These are phyloP conservation scores for Pyrenopolyporus hunteri DNA, from an alignment of 495 filamentous ascomycete genomes.

Conservation along the genomic window DNA sequence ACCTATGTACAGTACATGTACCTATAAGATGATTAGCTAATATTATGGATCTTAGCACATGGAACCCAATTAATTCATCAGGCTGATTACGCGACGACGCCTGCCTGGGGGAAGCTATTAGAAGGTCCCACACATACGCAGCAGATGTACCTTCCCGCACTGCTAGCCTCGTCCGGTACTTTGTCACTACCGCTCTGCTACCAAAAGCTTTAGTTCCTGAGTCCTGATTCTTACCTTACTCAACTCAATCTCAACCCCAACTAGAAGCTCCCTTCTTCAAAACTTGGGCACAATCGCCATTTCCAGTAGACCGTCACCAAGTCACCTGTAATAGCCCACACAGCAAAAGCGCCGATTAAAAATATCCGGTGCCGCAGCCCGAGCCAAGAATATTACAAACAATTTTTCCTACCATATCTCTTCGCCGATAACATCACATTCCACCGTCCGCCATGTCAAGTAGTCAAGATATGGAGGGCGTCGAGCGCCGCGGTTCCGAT, in stretches of 20 bases:
- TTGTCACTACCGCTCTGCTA: neutral
- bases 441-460: conserved; percentile 69
- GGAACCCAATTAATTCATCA: conserved; percentile 29
- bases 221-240: neutral
- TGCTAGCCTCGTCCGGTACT: conserved; percentile 15
- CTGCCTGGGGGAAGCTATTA: conserved; percentile 32
- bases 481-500: conserved; percentile 79
- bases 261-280: conserved; percentile 23
- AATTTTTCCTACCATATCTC: neutral
- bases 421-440: neutral
- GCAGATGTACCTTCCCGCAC: conserved; percentile 25
- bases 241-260: neutral
- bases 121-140: neutral
- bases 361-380: neutral
- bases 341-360: neutral
- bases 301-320: conserved; percentile 5
- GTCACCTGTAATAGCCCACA: neutral
- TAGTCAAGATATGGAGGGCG: conserved; percentile 72
- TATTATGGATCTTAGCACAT: too few relatives aligned
- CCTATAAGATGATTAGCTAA: too few relatives aligned
- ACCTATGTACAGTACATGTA: neutral
- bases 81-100: conserved; percentile 43
- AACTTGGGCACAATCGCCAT: conserved; percentile 28
- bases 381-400: neutral
- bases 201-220: conserved; percentile 7